Percentiles rank a stretch among this genome's conserved stretches.
Evolutionary conservation across 306 rosid genomes (phyloP).

Genomic region (Sicyos edulis): DNA sequence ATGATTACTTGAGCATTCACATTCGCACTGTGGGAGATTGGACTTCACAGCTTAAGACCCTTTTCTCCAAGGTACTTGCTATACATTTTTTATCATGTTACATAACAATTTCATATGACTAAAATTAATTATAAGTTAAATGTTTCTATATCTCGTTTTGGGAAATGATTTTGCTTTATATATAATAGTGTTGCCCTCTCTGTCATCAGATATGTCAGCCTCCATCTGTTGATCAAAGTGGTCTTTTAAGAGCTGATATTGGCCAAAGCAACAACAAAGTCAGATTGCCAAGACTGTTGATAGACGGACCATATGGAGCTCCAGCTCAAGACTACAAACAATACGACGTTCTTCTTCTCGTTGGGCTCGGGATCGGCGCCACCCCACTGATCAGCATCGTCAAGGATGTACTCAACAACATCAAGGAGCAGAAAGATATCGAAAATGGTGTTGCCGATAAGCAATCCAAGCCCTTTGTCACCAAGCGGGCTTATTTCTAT

Average conservation of each 20-base stretch:
- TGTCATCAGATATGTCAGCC: constrained; percentile 64
- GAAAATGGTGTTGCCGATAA: constrained; percentile 43
- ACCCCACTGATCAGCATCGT: constrained; percentile 80
- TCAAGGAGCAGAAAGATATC: constrained; percentile 46
- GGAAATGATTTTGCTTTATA: neutral
- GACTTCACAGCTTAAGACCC: constrained; percentile 64
- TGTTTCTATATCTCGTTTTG: neutral
- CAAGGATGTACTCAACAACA: constrained; percentile 75
- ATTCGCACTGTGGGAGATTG: constrained; percentile 84
- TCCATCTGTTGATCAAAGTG: constrained; percentile 59
- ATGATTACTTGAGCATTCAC: constrained; percentile 74
- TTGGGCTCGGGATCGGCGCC: constrained; percentile 83
- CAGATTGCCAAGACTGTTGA: constrained; percentile 64
- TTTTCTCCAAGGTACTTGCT: constrained; percentile 59
- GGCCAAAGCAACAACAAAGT: constrained; percentile 42
- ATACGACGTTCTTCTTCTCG: constrained; percentile 74
- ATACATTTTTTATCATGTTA: neutral
- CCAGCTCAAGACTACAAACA: constrained; percentile 89
- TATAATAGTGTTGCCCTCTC: neutral
- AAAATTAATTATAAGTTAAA: neutral
- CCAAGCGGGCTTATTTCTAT: constrained; percentile 73
- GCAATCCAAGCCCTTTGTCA: constrained; percentile 48
- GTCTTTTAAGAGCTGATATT: constrained; percentile 66
- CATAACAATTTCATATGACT: neutral
- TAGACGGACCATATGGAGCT: constrained; percentile 92